phyloP scores from a whole-genome alignment of 2,329 filamentous ascomycete genomes.

The Acarospora socialis region DNA sequence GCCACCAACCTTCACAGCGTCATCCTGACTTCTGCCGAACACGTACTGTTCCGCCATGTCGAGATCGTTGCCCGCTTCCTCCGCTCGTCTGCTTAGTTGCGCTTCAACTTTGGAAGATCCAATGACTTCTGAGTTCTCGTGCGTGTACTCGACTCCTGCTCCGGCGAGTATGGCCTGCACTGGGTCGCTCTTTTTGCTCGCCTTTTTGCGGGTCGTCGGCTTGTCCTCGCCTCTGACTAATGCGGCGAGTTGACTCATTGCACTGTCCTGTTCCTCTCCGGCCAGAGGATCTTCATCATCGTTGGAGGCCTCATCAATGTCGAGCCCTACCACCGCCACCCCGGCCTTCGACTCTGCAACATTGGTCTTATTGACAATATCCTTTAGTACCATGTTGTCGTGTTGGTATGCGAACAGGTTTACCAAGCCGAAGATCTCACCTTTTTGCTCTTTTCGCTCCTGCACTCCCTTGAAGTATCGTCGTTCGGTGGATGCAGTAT shows the following conservation, averaged over 20 bases:
- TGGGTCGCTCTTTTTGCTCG: conserved; percentile 48
- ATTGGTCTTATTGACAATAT: conserved; percentile 97
- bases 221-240: conserved; percentile 40
- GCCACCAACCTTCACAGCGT: conserved; percentile 15
- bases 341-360: conserved; percentile 84
- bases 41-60: conserved; percentile 40
- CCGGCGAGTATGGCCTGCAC: conserved; percentile 78
- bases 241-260: conserved; percentile 58
- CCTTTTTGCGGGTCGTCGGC: conserved; percentile 3
- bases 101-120: conserved; percentile 88
- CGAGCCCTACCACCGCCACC: conserved; percentile 62
- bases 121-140: conserved; percentile 91
- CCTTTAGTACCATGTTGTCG: conserved; percentile 67
- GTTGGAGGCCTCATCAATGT: conserved; percentile 48
- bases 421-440: conserved; percentile 80
- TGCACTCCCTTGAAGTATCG: conserved; percentile 94
- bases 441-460: conserved; percentile 65
- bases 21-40: conserved; percentile 38
- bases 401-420: conserved; percentile 78
- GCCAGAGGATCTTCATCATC: conserved; percentile 32
- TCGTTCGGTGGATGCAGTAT: conserved; percentile 80
- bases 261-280: conserved; percentile 46
- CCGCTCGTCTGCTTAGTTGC: conserved; percentile 62
- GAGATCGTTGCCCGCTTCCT: conserved; percentile 40
- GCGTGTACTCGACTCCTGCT: conserved; percentile 86